A percentile compares a stretch with the other conserved stretches of the same genome.
Conservation (phyloP, 352 stramenopile species). For the Stramenopiles sp. region DNA sequence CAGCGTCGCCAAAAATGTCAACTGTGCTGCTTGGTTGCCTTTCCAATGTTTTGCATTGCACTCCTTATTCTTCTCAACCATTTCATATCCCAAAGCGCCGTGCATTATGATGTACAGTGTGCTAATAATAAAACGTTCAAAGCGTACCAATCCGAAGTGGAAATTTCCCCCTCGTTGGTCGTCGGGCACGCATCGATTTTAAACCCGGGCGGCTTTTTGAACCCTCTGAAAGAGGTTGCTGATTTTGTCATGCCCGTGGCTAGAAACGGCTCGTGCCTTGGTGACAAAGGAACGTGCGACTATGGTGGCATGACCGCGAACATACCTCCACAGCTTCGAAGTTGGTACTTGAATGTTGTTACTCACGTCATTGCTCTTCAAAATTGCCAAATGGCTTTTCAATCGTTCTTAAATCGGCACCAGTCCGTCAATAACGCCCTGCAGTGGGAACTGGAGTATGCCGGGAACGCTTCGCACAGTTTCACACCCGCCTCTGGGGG, state of each 20-base stretch:
- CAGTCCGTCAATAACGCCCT: neutral
- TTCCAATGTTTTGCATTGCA: neutral
- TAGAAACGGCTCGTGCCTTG: neutral
- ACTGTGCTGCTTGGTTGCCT: neutral
- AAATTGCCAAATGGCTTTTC: neutral
- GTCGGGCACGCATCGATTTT: neutral
- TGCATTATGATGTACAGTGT: neutral
- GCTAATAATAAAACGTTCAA: conserved; percentile 1
- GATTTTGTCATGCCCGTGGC: neutral
- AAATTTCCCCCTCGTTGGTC: neutral
- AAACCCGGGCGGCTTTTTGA: neutral
- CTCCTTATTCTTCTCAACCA: neutral
- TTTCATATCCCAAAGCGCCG: neutral
- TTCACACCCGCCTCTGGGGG: neutral
- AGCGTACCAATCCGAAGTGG: neutral
- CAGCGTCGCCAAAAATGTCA: neutral
- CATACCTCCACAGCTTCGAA: neutral
- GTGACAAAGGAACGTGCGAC: neutral
- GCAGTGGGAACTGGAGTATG: neutral
- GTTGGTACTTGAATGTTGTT: neutral
- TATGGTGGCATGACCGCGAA: neutral
- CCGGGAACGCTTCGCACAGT: neutral
- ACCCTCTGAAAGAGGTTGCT: neutral
- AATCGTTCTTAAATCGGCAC: neutral
- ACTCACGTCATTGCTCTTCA: neutral